Base-by-base conservation (phyloP, 2,329 filamentous ascomycete species). In the Fusarium robinianum region DNA sequence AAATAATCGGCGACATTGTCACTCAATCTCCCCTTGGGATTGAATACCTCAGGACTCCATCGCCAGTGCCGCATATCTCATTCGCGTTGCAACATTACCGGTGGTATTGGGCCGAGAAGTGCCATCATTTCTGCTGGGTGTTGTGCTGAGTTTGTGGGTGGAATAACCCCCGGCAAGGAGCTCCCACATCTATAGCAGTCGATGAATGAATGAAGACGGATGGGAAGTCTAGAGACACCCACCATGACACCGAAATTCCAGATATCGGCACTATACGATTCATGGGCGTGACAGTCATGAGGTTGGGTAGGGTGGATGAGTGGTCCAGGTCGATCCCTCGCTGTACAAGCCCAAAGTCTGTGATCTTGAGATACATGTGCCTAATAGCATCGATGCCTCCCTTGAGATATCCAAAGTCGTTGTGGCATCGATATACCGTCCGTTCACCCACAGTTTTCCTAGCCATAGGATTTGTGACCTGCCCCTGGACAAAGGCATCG, bases 71-170 rank as follows among this genome's bases (percentile, higher is more conserved):
- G 42, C 46, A 55, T 52, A 21, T 47, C 32, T 29, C 33, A 50
- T 21, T 55, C 57, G 30, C 53, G 53, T 17, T 49, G 38, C 5
- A 53, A 17, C 5, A 63, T 40, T 10, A 33, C 35, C 3, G 27
- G 21, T 7, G 60, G 58, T 12, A 56, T 43, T 4, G 46, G 52
- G 2, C 60, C 60, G 9, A 63, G 33, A 2, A 60, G 36, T 9
- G 48, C 49, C 8, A 63, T 51, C 51, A 62, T 61, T 16, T 61
- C 57, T 11, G 51, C 57, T 5, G 60, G 34, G 25, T 62, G 59
- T 15, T 49, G 47, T 3, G 53, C 42, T 24, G 60, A 6, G 43
- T 36, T 8, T 36, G 39, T 34, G 44, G 46, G 7, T 40, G 32
- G 27, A 62, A 61, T 15, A 60, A 50, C 12, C 51, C 46, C 8